Evolutionary conservation across 352 stramenopile species (phyloP), one percentile per base, ranked within the genome.

Genomic region (Phytophthora constricta): DNA sequence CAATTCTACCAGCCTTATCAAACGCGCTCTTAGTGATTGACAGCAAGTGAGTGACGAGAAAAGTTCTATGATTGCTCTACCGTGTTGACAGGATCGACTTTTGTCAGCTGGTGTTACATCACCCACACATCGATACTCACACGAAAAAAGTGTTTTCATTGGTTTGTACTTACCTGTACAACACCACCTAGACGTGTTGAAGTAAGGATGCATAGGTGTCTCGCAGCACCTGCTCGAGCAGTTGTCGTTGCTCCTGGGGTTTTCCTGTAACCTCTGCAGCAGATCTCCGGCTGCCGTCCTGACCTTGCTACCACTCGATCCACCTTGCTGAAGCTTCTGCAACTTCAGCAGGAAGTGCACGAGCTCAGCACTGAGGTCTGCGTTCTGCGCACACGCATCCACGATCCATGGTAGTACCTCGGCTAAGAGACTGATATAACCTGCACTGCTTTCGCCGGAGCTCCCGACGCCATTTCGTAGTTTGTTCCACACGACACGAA

Each of bases 331-430:
- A 22, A 85, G 72, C 46, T 84, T 84, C 54, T 91, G 82, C 49
- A 91, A 34, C 62, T 89, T 91, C 33, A 91, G 62, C 19, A 91
- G 43, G 53, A 90, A 87, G 75, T 91, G 82, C 8, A 86, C 76
- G 2, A 91, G 67, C 46, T 91, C 82, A 5, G 79, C 74, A 26
- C 76, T 86, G 16, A 91, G 68, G 17, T 89, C 80, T 4, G 69
- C 69, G 20, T 89, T 80, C 26, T 77, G 69, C 3, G 66, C 74
- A 33, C 78, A 91, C 14, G 75, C 77, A 9, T 75, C 63, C 11
- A 84, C 79, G 25, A 83, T 82, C 50, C 77, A 80, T 1, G 66
- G 76, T 27, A 91, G 31, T 11, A 91, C 65, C 13, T 80, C 66
- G 5, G 74, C 56, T 19, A 91, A 69, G 25, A 91, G 68, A 7